phyloP scores from a whole-genome alignment of 768 basidiomycete genomes.

The Lactarius vividus region DNA sequence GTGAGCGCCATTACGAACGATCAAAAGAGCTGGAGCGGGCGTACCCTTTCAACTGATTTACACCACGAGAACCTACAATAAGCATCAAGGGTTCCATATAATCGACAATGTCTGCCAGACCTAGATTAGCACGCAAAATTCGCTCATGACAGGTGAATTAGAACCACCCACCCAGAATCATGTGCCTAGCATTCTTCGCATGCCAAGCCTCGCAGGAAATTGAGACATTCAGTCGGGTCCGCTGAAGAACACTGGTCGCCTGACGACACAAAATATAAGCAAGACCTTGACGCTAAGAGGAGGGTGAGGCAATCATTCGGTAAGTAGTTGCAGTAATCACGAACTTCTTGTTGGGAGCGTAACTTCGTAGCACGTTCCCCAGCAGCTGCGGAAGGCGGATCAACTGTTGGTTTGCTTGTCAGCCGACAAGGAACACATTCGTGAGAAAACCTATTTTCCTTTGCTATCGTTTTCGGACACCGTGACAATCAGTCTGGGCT shows the following conservation, averaged over 20 bases:
- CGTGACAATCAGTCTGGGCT: constrained; percentile 69
- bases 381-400: constrained; percentile 64
- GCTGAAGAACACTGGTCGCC: constrained; percentile 83
- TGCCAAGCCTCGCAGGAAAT: constrained; percentile 95
- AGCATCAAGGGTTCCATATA: constrained; percentile 85
- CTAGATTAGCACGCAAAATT: neutral
- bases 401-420: constrained; percentile 43
- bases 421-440: neutral
- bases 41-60: constrained; percentile 85
- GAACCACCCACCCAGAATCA: constrained; percentile 72
- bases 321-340: constrained; percentile 27
- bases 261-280: constrained; percentile 89
- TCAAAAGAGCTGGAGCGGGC: constrained; percentile 28
- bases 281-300: constrained; percentile 73
- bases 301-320: constrained; percentile 1
- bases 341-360: constrained; percentile 87
- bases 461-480: constrained; percentile 92
- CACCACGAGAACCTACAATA: constrained; percentile 92
- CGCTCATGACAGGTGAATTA: neutral
- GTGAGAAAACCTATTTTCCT: constrained; percentile 45
- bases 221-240: constrained; percentile 83
- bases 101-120: constrained; percentile 70
- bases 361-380: constrained; percentile 77
- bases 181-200: constrained; percentile 90
- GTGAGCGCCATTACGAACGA: constrained; percentile 8